Base-by-base conservation (phyloP, 345 rosid genomes). In the Crucihimalaya himalaica region DNA sequence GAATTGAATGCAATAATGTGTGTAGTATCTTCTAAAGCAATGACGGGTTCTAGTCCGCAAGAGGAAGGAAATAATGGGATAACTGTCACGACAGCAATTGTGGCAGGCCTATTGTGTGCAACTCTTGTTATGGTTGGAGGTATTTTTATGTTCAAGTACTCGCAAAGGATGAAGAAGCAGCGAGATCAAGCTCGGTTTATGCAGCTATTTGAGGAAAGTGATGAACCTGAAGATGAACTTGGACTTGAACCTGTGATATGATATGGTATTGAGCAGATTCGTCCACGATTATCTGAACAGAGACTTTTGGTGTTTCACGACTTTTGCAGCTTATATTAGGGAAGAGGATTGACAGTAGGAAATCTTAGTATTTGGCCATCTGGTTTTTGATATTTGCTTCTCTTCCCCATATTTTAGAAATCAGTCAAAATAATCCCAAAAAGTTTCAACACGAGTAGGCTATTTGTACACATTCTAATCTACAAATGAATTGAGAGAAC, bases 111-210 rank as follows among this genome's bases (percentile, higher is more conserved):
- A 16, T 19, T 79, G 63, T 84, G 85, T 73, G 84, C 81, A 27
- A 68, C 70, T 32, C 72, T 89, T 25, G 63, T 81, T 56, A 57
- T 86, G 46, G 7, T 89, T 32, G 92, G 81, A 19, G 42, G 81
- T 13, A 56, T 84, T 34, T 82, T 50, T 23, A 79, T 76, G 15
- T 81, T 79, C 66, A 88, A 69, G 75, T 79, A 79, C 71, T 86
- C 96, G 75, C 86, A 85, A 78, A 87, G 81, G 84, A 88, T 74
- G 88, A 92, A 81, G 87, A 85, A 88, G 79, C 83, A 86, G 69
- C 86, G 91, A 75, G 96, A 90, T 71, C 98, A 92, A 83, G 98
- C 99, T 76, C 82, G 91, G 69, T 95, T 95, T 74, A 68, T 91
- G 65, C 86, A 88, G 76, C 82, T 95, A 21, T 95, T 95, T 76